These are phyloP conservation scores for Aspergillus ostianus DNA, from an alignment of 495 filamentous ascomycete species.

Conservation along the genomic window DNA sequence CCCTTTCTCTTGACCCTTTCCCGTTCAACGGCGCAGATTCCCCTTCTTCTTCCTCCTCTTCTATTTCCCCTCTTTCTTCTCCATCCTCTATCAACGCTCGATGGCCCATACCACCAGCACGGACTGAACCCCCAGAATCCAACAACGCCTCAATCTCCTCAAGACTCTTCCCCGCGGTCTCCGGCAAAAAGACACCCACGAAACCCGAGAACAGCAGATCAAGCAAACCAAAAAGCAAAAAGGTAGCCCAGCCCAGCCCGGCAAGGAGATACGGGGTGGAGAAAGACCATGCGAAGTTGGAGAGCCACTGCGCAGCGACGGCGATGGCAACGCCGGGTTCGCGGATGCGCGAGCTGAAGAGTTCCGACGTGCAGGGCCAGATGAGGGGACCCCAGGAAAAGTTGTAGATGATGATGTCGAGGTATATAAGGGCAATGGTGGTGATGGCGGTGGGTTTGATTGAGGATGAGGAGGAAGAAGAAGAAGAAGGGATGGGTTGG, in stretches of 20 bases:
- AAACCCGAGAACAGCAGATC: slow-evolving; percentile 41
- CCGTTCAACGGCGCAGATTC: background rate
- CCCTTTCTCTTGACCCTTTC: background rate
- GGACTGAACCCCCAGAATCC: slow-evolving; percentile 21
- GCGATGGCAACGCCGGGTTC: slow-evolving; percentile 48
- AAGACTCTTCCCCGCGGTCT: slow-evolving; percentile 70
- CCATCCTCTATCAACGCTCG: background rate
- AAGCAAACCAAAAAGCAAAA: slow-evolving; percentile 46
- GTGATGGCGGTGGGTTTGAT: slow-evolving; percentile 35
- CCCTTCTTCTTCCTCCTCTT: background rate
- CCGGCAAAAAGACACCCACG: slow-evolving; percentile 47
- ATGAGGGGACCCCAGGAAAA: slow-evolving; percentile 41
- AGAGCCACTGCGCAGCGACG: slow-evolving; percentile 52
- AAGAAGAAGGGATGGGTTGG: background rate
- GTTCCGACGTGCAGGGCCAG: slow-evolving; percentile 42
- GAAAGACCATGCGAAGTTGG: slow-evolving; percentile 53
- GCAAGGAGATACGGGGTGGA: slow-evolving; percentile 52
- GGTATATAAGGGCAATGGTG: slow-evolving; percentile 50
- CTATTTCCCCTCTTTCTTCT: background rate
- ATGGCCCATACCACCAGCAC: background rate
- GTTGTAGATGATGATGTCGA: slow-evolving; percentile 47
- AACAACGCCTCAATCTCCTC: slow-evolving; percentile 70
- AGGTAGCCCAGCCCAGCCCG: slow-evolving; percentile 49
- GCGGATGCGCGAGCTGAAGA: slow-evolving; percentile 50
- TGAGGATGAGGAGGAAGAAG: slow-evolving; percentile 4